Base-by-base conservation (phyloP, 1,284 basidiomycete genomes). In the Amylostereum chailletii region DNA sequence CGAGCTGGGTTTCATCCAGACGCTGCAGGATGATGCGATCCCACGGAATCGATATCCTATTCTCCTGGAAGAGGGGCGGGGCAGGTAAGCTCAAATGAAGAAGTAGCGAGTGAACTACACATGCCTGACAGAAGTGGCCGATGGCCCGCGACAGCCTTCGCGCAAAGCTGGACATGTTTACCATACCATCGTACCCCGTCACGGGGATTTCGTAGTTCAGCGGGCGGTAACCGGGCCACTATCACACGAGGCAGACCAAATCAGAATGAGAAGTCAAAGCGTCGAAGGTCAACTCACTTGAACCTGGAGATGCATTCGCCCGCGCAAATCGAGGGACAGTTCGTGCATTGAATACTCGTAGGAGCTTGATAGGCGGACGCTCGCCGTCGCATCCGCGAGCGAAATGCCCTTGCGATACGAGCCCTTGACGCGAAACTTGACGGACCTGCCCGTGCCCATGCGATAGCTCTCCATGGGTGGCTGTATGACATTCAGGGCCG, bases 341-440 rank as follows among this genome's bases (percentile, higher is more conserved):
- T 87, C 83, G 55, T 81, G 73, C 51, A 77, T 62, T 8, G 74
- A 71, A 63, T 83, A 86, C 29, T 69, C 64, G 49, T 81, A 76
- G 55, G 77, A 76, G 36, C 74, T 74, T 3, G 80, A 79, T 36
- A 88, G 66, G 46, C 78, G 71, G 10, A 77, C 67, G 51, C 76
- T 79, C 45, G 77, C 73, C 58, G 84, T 81, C n/a, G 84, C 84
- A 62, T 87, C 85, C 4, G 71, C 72, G 11, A 88, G 72, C 26
- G 75, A 77, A 58, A 88, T 75, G 5, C 85, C 85, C n/a, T 76
- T 71, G 39, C 73, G 67, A 57, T 81, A 76, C 5, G 76, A 70
- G 29, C 81, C 81, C 68, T 83, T 86, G 61, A 79, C 75, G 63
- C 83, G 85, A 68, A 88, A 88, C 62, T 83, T 86, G 56, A 88